Conservation (phyloP, 306 rosid species). For the Casuarina cunninghamiana region DNA sequence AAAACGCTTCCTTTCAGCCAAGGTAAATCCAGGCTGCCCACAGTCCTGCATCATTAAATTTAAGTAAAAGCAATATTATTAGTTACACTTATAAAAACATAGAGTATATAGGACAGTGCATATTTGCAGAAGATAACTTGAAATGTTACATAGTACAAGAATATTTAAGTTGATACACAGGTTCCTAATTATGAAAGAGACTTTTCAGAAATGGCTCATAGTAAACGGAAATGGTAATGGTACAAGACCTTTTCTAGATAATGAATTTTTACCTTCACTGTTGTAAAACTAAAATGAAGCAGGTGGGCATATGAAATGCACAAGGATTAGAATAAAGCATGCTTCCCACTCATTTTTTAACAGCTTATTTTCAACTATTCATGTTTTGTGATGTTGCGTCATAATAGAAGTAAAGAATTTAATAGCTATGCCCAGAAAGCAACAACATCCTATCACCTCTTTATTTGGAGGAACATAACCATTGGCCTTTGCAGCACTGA, state of each 20-base stretch:
- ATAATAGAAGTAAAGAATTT: constrained; percentile 13
- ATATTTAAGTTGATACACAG: background rate
- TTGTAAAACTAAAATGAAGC: background rate
- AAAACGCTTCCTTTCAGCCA: constrained; percentile 85
- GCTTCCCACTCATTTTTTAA: background rate
- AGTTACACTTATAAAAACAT: constrained; percentile 11
- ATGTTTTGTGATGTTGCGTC: background rate
- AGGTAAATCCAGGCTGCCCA: constrained; percentile 97
- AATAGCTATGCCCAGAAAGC: constrained; percentile 22
- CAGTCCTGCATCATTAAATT: constrained; percentile 61
- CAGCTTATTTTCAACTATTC: constrained; percentile 2
- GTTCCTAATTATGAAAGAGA: background rate
- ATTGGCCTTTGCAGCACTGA: constrained; percentile 72
- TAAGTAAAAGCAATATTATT: constrained; percentile 18
- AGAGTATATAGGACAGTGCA: background rate
- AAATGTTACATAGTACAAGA: background rate
- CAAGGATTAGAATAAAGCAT: background rate
- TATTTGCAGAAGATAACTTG: background rate
- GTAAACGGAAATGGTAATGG: background rate
- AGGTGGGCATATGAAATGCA: constrained; percentile 6
- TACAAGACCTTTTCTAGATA: background rate
- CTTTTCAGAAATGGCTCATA: background rate
- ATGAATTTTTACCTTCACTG: background rate
- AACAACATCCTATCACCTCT: constrained; percentile 56
- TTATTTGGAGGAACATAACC: constrained; percentile 87